Percentiles rank a stretch among this genome's conserved stretches.
phyloP scores from a whole-genome alignment of 495 filamentous ascomycete species.

The Talaromyces liani region DNA sequence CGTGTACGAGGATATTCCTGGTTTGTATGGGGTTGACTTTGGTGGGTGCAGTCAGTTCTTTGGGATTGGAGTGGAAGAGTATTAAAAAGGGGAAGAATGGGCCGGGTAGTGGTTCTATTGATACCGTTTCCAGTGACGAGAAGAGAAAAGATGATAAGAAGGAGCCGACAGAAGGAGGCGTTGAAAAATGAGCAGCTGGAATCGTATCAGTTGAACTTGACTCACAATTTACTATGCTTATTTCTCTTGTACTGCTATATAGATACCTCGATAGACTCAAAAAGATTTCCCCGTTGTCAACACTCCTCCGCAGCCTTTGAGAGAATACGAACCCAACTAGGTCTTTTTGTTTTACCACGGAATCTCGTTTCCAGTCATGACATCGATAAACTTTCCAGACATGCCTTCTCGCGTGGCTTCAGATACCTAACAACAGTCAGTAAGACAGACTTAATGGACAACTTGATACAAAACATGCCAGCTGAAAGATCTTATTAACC shows the following conservation, averaged over 20 bases:
- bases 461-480: background rate
- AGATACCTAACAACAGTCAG: slow-evolving; percentile 1
- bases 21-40: slow-evolving; percentile 21
- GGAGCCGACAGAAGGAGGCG: background rate
- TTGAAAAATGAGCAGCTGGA: background rate
- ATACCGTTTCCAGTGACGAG: background rate
- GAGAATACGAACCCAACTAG: too few relatives aligned
- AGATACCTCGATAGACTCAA: background rate
- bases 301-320: too few relatives aligned
- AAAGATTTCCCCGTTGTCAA: too few relatives aligned
- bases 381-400: slow-evolving; percentile 8
- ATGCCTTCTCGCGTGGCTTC: background rate
- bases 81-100: slow-evolving; percentile 20
- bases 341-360: too few relatives aligned
- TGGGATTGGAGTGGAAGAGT: slow-evolving; percentile 32
- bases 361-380: background rate
- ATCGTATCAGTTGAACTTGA: background rate
- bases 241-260: background rate
- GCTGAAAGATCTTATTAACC: background rate
- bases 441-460: background rate
- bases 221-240: background rate
- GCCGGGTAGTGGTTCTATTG: background rate
- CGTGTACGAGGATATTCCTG: slow-evolving; percentile 20
- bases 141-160: background rate
- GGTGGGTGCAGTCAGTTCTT: slow-evolving; percentile 20